These are phyloP conservation scores for Grosmannia clavigera DNA, from an alignment of 2,329 filamentous ascomycete genomes.

Conservation along the genomic window DNA sequence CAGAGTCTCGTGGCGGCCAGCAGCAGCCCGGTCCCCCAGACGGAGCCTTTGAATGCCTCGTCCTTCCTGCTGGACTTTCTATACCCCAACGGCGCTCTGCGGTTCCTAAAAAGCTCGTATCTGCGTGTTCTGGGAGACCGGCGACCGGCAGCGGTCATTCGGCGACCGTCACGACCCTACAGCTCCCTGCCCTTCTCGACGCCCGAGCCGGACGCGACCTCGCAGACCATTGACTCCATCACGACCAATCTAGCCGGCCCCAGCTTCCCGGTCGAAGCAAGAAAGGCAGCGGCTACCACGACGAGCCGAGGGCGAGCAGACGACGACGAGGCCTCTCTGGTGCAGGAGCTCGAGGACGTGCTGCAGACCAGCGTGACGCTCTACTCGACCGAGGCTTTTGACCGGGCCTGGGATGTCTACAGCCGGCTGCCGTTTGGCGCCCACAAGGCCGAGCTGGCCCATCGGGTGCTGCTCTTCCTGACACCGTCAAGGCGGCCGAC, in stretches of 20 bases:
- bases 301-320: neutral
- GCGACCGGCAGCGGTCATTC: neutral
- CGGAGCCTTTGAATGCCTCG: slow-evolving; percentile 28
- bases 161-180: slow-evolving; percentile 5
- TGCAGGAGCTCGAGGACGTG: slow-evolving; percentile 4
- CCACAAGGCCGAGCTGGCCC: slow-evolving; percentile 16
- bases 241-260: neutral
- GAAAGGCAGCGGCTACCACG: neutral
- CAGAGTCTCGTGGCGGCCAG: slow-evolving; percentile 13
- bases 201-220: neutral
- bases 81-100: slow-evolving; percentile 34
- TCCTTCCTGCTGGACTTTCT: slow-evolving; percentile 43
- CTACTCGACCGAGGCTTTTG: slow-evolving; percentile 17
- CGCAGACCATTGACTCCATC: neutral
- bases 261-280: neutral
- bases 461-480: slow-evolving; percentile 28
- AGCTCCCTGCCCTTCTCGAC: neutral
- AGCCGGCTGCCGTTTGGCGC: slow-evolving; percentile 21
- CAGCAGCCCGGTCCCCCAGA: slow-evolving; percentile 15
- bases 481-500: slow-evolving; percentile 28
- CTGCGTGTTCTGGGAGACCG: neutral
- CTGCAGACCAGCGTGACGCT: neutral
- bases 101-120: slow-evolving; percentile 26
- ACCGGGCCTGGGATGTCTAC: slow-evolving; percentile 32
- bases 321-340: neutral